Conservation (phyloP, 2,329 filamentous ascomycete genomes). For the Clonostachys chloroleuca region DNA sequence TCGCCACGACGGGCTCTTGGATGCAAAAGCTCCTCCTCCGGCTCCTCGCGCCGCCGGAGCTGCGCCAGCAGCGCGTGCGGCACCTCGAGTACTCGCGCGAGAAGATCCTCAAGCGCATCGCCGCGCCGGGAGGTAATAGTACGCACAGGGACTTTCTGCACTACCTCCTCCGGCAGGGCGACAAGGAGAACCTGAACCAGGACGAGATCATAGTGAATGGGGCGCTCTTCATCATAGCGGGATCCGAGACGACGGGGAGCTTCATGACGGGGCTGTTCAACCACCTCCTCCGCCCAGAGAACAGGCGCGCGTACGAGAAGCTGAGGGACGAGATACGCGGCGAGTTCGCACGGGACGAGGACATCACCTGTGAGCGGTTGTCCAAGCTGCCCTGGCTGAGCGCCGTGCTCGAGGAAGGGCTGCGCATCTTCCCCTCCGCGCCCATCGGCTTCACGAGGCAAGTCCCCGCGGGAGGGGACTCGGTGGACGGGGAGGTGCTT, state of each 20-base stretch:
- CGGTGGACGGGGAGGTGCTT: conserved; percentile 16
- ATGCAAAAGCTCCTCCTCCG: conserved; percentile 13
- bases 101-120: conserved; percentile 22
- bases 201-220: conserved; percentile 26
- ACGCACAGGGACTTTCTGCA: conserved; percentile 30
- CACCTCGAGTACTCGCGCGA: conserved; percentile 26
- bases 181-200: conserved; percentile 21
- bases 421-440: conserved; percentile 30
- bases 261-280: conserved; percentile 16
- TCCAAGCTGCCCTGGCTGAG: conserved; percentile 26
- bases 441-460: conserved; percentile 15
- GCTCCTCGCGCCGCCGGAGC: conserved; percentile 6
- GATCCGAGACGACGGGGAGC: conserved; percentile 21
- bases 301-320: conserved; percentile 19
- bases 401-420: conserved; percentile 32
- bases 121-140: neutral
- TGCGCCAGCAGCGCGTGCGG: conserved; percentile 16
- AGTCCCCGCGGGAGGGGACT: conserved; percentile 19
- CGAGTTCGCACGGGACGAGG: conserved; percentile 23
- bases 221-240: conserved; percentile 21
- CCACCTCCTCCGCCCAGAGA: conserved; percentile 14
- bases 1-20: conserved; percentile 1
- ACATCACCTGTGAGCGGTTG: conserved; percentile 18
- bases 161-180: conserved; percentile 26
- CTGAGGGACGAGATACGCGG: conserved; percentile 29